Percentiles rank a stretch among this genome's conserved stretches.
These are phyloP conservation scores for Cinchona pubescens DNA, from an alignment of 257 asterid genomes.

Conservation along the genomic window DNA sequence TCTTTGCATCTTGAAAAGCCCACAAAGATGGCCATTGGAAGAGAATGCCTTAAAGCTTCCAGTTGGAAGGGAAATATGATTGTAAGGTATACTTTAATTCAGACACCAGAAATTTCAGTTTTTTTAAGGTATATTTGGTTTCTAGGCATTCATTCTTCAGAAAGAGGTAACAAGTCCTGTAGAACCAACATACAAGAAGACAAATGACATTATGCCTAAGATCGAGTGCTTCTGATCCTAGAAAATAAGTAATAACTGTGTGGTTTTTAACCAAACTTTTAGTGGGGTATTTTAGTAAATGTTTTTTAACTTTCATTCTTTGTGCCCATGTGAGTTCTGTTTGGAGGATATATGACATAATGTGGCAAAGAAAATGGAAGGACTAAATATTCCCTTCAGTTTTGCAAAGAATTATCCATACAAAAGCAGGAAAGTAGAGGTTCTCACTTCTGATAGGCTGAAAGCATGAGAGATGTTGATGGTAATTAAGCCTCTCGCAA, in stretches of 20 bases:
- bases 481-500: constrained; percentile 62
- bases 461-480: constrained; percentile 70
- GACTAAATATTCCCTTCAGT: not conserved
- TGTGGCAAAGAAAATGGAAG: constrained; percentile 1
- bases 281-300: too few species aligned
- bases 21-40: not conserved
- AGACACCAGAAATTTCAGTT: not conserved
- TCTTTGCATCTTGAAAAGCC: not conserved
- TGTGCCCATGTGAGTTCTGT: not conserved
- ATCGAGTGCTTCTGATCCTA: too few species aligned
- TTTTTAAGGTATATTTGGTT: not conserved
- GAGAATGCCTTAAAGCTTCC: not conserved
- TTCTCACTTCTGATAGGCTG: constrained; percentile 65
- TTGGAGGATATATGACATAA: not conserved
- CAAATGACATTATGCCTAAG: not conserved
- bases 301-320: not conserved
- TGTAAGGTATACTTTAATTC: not conserved
- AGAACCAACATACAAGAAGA: not conserved
- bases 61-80: not conserved
- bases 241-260: not conserved
- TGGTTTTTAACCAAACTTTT: not conserved
- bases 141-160: not conserved
- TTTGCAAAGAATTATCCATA: not conserved
- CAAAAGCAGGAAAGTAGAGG: constrained; percentile 3
- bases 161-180: not conserved